Evolutionary conservation across 306 rosid species (phyloP).

Genomic region (Dryas alaskensis): DNA sequence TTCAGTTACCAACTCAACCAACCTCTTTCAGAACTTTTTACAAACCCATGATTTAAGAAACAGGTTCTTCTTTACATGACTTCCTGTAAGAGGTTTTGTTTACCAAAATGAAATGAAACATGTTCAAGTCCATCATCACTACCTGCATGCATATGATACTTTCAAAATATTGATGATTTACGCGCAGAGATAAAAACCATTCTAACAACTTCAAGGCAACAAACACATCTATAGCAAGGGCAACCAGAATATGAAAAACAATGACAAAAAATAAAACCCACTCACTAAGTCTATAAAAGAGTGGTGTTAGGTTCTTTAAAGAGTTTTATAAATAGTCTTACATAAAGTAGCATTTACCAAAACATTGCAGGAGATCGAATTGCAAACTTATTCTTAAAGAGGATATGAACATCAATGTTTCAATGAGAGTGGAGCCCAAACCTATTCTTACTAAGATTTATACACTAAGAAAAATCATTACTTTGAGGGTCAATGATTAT

Average conservation of each 20-base stretch:
- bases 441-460: neutral
- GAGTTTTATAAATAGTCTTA: neutral
- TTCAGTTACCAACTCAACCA: neutral
- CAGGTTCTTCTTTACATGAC: too few species aligned
- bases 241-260: neutral
- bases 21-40: neutral
- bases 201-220: neutral
- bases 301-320: neutral
- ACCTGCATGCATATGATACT: neutral
- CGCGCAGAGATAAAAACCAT: neutral
- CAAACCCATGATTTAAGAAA: too few species aligned
- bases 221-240: neutral
- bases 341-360: neutral
- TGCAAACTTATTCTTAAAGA: neutral
- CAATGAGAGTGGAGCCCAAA: neutral
- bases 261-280: neutral
- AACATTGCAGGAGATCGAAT: neutral
- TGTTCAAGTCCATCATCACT: neutral
- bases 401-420: neutral
- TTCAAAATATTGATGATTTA: neutral
- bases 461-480: neutral
- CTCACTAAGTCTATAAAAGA: neutral
- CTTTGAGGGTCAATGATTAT: constrained; percentile 7
- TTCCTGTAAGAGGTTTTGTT: too few species aligned
- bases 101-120: neutral